These are phyloP conservation scores for Trypanosoma conorhini DNA, from an alignment of 208 protist species.

Conservation along the genomic window DNA sequence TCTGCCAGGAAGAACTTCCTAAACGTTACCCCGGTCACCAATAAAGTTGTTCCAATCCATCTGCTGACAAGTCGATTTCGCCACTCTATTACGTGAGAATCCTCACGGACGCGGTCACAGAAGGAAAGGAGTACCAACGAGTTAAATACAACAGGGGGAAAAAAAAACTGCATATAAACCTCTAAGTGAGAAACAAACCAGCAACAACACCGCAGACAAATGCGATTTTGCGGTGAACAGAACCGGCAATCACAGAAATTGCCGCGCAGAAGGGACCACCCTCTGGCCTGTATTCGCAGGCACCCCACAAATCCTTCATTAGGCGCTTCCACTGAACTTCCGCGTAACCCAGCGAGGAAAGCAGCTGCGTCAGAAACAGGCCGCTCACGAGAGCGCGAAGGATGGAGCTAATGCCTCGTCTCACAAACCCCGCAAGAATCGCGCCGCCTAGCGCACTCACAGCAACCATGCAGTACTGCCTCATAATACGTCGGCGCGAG, in stretches of 20 bases:
- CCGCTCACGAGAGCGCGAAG: constrained; percentile 23
- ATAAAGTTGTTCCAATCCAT: not conserved
- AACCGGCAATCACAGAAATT: not conserved
- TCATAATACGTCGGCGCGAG: not conserved
- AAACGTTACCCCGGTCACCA: not conserved
- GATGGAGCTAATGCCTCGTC: constrained; percentile 3
- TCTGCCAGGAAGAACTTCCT: not conserved
- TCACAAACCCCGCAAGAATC: constrained; percentile 6
- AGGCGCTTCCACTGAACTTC: constrained; percentile 54
- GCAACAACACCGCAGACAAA: constrained; percentile 12
- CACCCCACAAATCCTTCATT: constrained; percentile 30
- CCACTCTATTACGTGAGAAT: not conserved
- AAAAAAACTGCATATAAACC: not conserved
- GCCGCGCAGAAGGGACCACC: not conserved
- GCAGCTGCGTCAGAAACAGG: constrained; percentile 38
- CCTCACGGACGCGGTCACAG: not conserved
- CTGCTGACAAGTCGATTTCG: not conserved
- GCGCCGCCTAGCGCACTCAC: constrained; percentile 12
- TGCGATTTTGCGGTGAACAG: constrained; percentile 12
- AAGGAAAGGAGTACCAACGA: not conserved
- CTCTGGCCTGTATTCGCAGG: not conserved
- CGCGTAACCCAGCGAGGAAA: constrained; percentile 62
- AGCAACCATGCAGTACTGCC: constrained; percentile 12
- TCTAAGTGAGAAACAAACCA: constrained; percentile 20
- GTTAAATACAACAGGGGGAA: constrained; percentile 10